phyloP scores from a whole-genome alignment of 1,284 basidiomycete species.

The Ganoderma leucocontextum region DNA sequence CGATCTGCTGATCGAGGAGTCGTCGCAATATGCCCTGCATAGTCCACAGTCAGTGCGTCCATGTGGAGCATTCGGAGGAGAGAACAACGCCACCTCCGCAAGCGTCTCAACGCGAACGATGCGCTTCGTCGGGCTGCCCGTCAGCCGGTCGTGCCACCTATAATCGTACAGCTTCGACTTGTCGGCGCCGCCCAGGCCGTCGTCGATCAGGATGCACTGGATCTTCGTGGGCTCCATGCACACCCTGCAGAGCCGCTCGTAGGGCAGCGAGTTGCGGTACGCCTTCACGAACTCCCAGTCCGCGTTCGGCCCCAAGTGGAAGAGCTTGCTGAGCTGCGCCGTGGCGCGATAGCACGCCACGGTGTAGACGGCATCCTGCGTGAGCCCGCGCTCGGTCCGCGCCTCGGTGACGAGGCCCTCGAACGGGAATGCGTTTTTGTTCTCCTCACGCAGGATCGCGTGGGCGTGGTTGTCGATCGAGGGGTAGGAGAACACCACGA shows the following conservation, averaged over 20 bases:
- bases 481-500: constrained; percentile 45
- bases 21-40: constrained; percentile 46
- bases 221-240: constrained; percentile 64
- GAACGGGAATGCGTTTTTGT: constrained; percentile 58
- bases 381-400: constrained; percentile 53
- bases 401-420: constrained; percentile 75
- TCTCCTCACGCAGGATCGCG: constrained; percentile 60
- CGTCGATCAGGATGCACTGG: constrained; percentile 74
- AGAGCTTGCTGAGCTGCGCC: constrained; percentile 59
- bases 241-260: constrained; percentile 60
- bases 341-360: constrained; percentile 67
- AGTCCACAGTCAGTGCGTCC: background rate
- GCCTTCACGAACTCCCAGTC: constrained; percentile 69
- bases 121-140: constrained; percentile 57
- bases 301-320: constrained; percentile 47
- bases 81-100: constrained; percentile 61
- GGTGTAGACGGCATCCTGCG: constrained; percentile 60
- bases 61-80: background rate
- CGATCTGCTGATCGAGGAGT: constrained; percentile 40
- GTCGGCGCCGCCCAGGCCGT: constrained; percentile 59
- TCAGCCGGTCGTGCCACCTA: constrained; percentile 69
- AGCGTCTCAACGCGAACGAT: constrained; percentile 73
- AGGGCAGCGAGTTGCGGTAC: constrained; percentile 52
- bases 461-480: constrained; percentile 82
- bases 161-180: constrained; percentile 57